phyloP scores from a whole-genome alignment of 306 rosid species.

The Biancaea sappan region DNA sequence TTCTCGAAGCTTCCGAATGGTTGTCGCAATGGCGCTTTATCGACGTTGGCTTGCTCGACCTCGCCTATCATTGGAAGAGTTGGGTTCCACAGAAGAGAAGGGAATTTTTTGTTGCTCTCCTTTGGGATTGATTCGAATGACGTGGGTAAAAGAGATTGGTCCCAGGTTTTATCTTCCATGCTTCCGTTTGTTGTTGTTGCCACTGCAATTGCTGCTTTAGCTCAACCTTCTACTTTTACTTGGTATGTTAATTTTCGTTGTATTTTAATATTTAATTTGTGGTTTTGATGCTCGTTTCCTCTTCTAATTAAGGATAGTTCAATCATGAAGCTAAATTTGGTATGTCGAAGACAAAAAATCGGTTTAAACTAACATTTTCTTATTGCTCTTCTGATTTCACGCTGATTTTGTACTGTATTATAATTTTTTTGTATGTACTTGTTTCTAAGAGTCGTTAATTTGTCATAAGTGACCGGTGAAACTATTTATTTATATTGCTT shows the following conservation, averaged over 20 bases:
- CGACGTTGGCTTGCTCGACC: constrained; percentile 59
- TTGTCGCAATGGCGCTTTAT: constrained; percentile 33
- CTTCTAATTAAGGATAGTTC: too few species aligned
- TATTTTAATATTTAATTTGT: neutral
- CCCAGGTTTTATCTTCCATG: constrained; percentile 76
- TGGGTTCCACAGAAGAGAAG: constrained; percentile 49
- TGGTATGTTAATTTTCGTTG: too few species aligned
- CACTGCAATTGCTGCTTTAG: constrained; percentile 86
- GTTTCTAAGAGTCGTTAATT: constrained; percentile 2
- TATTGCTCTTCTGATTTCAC: neutral
- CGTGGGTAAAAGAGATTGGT: constrained; percentile 48
- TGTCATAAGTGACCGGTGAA: neutral
- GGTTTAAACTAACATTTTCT: neutral
- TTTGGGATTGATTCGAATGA: constrained; percentile 56
- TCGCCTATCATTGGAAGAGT: constrained; percentile 54
- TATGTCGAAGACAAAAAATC: neutral
- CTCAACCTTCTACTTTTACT: constrained; percentile 89
- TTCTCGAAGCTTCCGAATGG: constrained; percentile 31
- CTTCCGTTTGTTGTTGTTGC: constrained; percentile 94
- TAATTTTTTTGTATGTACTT: neutral
- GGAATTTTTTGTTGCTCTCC: constrained; percentile 59
- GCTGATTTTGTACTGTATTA: neutral
- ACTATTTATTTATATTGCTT: neutral
- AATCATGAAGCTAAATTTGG: too few species aligned
- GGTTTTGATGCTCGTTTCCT: neutral